phyloP scores from a whole-genome alignment of 371 early-diverging fungal genomes.

The Haplosporangium sp. region DNA sequence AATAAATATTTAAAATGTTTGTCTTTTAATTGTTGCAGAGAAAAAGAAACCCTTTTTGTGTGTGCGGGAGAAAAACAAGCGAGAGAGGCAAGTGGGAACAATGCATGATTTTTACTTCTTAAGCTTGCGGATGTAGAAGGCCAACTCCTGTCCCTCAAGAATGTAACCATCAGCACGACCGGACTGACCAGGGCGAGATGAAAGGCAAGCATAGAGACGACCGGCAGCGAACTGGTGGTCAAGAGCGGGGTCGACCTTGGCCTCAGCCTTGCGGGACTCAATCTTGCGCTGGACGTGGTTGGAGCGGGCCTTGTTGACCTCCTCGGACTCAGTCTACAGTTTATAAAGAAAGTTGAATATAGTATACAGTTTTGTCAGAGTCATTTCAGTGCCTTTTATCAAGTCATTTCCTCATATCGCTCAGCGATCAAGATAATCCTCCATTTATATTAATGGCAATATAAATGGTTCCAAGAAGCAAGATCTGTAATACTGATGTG shows the following conservation, averaged over 20 bases:
- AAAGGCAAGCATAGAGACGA: conserved; percentile 94
- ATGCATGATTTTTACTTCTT: conserved; percentile 63
- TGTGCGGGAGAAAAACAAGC: not conserved
- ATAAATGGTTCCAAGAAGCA: too few relatives aligned
- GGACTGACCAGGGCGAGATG: conserved; percentile 99
- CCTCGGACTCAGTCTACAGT: conserved; percentile 62
- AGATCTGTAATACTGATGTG: too few relatives aligned
- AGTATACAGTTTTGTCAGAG: too few relatives aligned
- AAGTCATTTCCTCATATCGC: too few relatives aligned
- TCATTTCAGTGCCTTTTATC: too few relatives aligned
- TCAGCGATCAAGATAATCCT: too few relatives aligned
- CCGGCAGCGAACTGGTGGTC: conserved; percentile 97
- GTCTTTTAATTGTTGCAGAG: conserved; percentile 14
- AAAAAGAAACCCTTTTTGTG: conserved; percentile 8
- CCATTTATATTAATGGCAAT: too few relatives aligned
- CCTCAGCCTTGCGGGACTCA: conserved; percentile 82
- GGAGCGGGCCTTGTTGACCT: conserved; percentile 86
- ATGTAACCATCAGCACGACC: conserved; percentile 99
- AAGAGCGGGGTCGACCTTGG: conserved; percentile 90
- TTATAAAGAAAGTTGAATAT: not conserved
- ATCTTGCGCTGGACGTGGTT: conserved; percentile 92
- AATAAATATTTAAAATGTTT: conserved; percentile 5
- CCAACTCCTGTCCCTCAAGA: conserved; percentile 99
- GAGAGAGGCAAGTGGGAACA: not conserved
- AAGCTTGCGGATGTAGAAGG: conserved; percentile 96